Evolutionary conservation across 179 eudicot species (phyloP).

Genomic region (Vitellaria paradoxa): DNA sequence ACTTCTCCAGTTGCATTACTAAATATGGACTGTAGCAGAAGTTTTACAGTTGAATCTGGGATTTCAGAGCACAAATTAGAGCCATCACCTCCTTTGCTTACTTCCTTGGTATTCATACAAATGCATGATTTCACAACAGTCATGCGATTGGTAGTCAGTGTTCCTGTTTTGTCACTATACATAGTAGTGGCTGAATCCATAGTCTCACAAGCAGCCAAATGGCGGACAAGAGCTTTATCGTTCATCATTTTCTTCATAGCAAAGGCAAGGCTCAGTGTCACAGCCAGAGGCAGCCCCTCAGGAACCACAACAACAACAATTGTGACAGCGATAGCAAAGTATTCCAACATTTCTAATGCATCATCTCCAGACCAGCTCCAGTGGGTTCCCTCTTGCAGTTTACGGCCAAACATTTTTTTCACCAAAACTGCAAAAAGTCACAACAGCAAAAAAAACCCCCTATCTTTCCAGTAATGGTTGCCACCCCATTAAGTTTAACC

Average conservation of each 20-base stretch:
- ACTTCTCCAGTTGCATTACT: conserved; percentile 89
- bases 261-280: conserved; percentile 89
- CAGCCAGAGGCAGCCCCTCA: conserved; percentile 95
- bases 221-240: conserved; percentile 91
- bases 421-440: conserved; percentile 92
- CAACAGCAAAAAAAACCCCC: conserved; percentile 79
- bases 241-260: conserved; percentile 99
- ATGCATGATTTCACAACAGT: conserved; percentile 88
- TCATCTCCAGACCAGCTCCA: conserved; percentile 76
- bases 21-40: conserved; percentile 67
- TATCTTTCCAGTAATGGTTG: conserved; percentile 87
- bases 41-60: conserved; percentile 47
- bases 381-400: conserved; percentile 53
- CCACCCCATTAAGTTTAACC: conserved; percentile 92
- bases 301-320: conserved; percentile 98
- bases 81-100: conserved; percentile 26
- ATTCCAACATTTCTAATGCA: conserved; percentile 70
- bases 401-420: conserved; percentile 55
- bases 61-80: conserved; percentile 47
- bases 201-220: conserved; percentile 95
- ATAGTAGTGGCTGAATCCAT: conserved; percentile 95
- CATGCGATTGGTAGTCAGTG: conserved; percentile 87
- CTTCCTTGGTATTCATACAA: conserved; percentile 52
- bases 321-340: conserved; percentile 90
- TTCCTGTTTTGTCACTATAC: conserved; percentile 95